A percentile compares a stretch with the other conserved stretches of the same genome.
Evolutionary conservation across 2,329 filamentous ascomycete species (phyloP).

Genomic region (Aspergillus terreus): DNA sequence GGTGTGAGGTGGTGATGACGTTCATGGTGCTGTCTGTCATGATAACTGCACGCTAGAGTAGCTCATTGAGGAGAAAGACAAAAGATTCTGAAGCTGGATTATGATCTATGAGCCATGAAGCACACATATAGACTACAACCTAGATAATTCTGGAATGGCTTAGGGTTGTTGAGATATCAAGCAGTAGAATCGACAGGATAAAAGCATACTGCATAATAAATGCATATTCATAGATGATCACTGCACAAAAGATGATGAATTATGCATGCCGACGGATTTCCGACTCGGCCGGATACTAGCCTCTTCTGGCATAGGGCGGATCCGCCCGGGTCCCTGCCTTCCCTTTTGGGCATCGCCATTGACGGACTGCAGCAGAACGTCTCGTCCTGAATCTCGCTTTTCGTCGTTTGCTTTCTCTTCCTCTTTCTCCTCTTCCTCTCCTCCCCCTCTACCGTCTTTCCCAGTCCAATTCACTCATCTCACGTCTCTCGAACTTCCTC

Average conservation of each 20-base stretch:
- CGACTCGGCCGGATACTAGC: conserved; percentile 13
- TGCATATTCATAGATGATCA: too few species aligned
- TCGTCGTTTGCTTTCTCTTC: neutral
- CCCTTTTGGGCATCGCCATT: conserved; percentile 4
- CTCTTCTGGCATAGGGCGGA: neutral
- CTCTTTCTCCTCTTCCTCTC: neutral
- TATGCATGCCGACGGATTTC: conserved; percentile 2
- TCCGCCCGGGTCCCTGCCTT: conserved; percentile 5
- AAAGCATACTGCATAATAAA: too few species aligned
- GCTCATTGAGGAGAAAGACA: neutral
- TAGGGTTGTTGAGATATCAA: too few species aligned
- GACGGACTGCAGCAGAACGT: neutral
- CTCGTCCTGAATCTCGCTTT: neutral
- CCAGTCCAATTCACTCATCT: neutral
- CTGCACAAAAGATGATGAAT: neutral
- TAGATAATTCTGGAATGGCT: neutral
- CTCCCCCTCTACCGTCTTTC: neutral
- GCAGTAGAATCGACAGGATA: too few species aligned
- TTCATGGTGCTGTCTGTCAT: too few species aligned
- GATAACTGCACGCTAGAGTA: neutral
- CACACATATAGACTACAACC: neutral
- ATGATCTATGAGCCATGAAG: too few species aligned
- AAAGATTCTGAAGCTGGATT: neutral
- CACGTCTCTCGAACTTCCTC: neutral
- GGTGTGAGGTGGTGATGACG: too few species aligned